A percentile compares a stretch with the other conserved stretches of the same genome.
These are phyloP conservation scores for Vigna radiata DNA, from an alignment of 306 rosid species.

Conservation along the genomic window DNA sequence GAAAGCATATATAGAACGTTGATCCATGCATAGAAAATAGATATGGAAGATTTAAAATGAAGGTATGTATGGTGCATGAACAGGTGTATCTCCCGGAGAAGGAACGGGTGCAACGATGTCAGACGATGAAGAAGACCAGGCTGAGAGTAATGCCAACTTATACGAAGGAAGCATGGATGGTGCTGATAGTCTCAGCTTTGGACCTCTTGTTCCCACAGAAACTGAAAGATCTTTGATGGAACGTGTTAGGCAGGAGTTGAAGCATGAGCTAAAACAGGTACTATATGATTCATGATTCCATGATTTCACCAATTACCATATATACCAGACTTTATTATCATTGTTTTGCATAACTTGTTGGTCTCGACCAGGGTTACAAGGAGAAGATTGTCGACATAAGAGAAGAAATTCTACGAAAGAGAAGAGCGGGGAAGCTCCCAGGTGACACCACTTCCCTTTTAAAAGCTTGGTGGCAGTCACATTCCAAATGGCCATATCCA, in stretches of 20 bases:
- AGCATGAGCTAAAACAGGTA: slow-evolving; percentile 81
- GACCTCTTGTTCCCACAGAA: slow-evolving; percentile 92
- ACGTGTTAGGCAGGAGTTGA: slow-evolving; percentile 89
- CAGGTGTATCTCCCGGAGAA: slow-evolving; percentile 82
- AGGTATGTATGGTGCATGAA: slow-evolving; percentile 18
- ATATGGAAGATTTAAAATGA: background rate
- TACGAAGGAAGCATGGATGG: slow-evolving; percentile 80
- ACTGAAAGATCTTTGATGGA: slow-evolving; percentile 94
- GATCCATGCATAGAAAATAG: background rate
- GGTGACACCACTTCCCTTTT: slow-evolving; percentile 95
- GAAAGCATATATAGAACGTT: background rate
- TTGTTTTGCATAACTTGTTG: background rate
- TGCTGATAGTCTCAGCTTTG: slow-evolving; percentile 74
- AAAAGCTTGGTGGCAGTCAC: slow-evolving; percentile 98
- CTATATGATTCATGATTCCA: background rate
- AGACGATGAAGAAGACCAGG: slow-evolving; percentile 80
- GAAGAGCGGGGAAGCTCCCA: slow-evolving; percentile 96
- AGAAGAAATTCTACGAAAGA: slow-evolving; percentile 91
- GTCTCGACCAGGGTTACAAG: slow-evolving; percentile 74
- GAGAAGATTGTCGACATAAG: slow-evolving; percentile 88
- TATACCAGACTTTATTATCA: no score
- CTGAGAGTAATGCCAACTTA: slow-evolving; percentile 71
- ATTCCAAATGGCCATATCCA: slow-evolving; percentile 98
- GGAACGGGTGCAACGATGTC: slow-evolving; percentile 97
- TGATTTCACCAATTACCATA: no score